A percentile compares a stretch with the other conserved stretches of the same genome.
These are phyloP conservation scores for Suillus decipiens DNA, from an alignment of 768 basidiomycete genomes.

Conservation along the genomic window DNA sequence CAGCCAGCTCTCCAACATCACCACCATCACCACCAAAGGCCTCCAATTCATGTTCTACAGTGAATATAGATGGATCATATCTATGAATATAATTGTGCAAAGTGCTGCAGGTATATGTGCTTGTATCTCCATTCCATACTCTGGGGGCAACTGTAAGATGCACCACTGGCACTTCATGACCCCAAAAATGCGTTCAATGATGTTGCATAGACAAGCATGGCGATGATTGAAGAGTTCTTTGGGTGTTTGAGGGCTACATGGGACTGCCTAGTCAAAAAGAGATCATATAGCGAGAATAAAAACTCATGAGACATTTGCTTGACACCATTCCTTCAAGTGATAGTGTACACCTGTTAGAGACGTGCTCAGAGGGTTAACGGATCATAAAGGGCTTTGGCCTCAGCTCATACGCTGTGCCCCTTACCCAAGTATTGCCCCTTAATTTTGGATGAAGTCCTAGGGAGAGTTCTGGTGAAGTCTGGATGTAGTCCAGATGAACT, in stretches of 20 bases:
- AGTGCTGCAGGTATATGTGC: slow-evolving; percentile 23
- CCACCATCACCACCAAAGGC: too few species aligned
- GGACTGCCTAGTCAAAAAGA: not conserved
- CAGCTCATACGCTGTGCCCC: too few species aligned
- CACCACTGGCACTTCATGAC: slow-evolving; percentile 23
- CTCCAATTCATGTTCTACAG: not conserved
- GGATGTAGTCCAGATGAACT: too few species aligned
- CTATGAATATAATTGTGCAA: slow-evolving; percentile 28
- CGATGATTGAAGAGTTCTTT: slow-evolving; percentile 7
- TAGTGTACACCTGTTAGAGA: slow-evolving; percentile 39
- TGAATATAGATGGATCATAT: slow-evolving; percentile 13
- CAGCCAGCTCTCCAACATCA: too few species aligned
- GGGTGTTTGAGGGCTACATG: slow-evolving; percentile 1
- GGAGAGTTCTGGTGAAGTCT: too few species aligned
- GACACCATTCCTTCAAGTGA: slow-evolving; percentile 21
- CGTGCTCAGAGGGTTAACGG: too few species aligned
- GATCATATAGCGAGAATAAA: too few species aligned
- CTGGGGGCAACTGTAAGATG: slow-evolving; percentile 14
- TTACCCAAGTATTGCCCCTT: too few species aligned
- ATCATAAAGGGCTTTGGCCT: too few species aligned
- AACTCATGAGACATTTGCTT: not conserved
- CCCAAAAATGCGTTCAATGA: slow-evolving; percentile 25
- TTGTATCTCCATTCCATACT: slow-evolving; percentile 23
- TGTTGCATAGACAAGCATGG: slow-evolving; percentile 16
- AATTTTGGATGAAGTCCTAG: too few species aligned